Percentiles rank a stretch among this genome's conserved stretches.
Evolutionary conservation across 129 eudicot species (phyloP).

Genomic region (Kitagawia praeruptora): DNA sequence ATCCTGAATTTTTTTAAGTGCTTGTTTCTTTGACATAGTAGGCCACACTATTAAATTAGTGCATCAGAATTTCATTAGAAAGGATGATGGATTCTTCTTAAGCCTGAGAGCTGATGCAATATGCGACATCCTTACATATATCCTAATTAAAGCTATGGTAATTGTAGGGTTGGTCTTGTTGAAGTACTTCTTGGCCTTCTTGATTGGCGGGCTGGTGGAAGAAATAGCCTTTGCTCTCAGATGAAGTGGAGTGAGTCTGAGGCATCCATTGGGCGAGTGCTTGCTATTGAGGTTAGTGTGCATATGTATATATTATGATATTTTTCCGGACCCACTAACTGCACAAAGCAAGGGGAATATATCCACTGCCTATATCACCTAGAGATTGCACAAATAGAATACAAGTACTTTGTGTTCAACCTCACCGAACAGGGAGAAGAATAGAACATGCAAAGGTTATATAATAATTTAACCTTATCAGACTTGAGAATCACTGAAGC

Average conservation of each 20-base stretch:
- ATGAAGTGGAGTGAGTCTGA: slow-evolving; percentile 99
- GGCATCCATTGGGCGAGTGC: slow-evolving; percentile 96
- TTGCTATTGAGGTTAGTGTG: slow-evolving; percentile 75
- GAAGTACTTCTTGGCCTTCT: slow-evolving; percentile 98
- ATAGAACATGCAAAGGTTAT: no score
- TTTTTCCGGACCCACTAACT: neutral
- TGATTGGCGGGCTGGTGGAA: slow-evolving; percentile 99
- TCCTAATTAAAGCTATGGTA: neutral
- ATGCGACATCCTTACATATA: neutral
- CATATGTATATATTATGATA: neutral
- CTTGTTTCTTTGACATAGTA: neutral
- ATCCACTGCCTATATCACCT: neutral
- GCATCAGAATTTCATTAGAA: neutral
- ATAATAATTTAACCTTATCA: no score
- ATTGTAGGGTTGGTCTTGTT: slow-evolving; percentile 91
- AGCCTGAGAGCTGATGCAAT: neutral
- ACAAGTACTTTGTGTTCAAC: neutral
- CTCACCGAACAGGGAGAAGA: neutral
- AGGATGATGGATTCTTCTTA: neutral
- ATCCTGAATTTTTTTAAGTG: neutral
- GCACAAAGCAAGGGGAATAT: neutral
- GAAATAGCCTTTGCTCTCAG: slow-evolving; percentile 73
- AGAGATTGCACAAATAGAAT: neutral
- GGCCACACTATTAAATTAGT: neutral
- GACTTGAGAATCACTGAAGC: no score